Conservation (phyloP, 441 rosid species). For the Gossypium lobatum region DNA sequence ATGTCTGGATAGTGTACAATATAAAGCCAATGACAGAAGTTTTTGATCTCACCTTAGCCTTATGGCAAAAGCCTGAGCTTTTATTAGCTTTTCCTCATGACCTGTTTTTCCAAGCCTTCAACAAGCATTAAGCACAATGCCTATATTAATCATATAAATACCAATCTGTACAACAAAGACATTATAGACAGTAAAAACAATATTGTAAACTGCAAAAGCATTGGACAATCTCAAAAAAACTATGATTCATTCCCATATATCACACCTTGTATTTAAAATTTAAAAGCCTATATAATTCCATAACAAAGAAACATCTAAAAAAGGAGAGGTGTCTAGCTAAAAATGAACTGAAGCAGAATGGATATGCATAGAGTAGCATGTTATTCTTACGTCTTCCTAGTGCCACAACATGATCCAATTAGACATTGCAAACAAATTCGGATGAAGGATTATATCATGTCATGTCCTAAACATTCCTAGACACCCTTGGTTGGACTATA, state of each 20-base stretch:
- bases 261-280: background rate
- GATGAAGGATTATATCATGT: background rate
- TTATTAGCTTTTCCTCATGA: background rate
- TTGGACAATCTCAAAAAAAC: background rate
- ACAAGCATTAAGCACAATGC: background rate
- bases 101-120: background rate
- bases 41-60: background rate
- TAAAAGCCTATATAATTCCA: background rate
- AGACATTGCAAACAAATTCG: conserved; percentile 15
- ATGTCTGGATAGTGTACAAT: background rate
- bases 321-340: background rate
- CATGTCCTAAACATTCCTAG: conserved; percentile 18
- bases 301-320: background rate
- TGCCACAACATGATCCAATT: background rate
- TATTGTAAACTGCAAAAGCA: background rate
- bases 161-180: too few relatives aligned
- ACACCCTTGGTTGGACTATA: background rate
- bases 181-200: too few relatives aligned
- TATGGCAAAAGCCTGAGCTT: background rate
- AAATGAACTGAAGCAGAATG: background rate
- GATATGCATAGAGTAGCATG: background rate
- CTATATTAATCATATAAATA: too few relatives aligned
- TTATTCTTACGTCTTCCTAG: background rate
- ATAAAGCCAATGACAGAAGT: background rate
- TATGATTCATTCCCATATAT: background rate